Evolutionary conservation across 177 flowering plant species (phyloP), one percentile per base, ranked within the genome.

Genomic region (Vitis hybrid): DNA sequence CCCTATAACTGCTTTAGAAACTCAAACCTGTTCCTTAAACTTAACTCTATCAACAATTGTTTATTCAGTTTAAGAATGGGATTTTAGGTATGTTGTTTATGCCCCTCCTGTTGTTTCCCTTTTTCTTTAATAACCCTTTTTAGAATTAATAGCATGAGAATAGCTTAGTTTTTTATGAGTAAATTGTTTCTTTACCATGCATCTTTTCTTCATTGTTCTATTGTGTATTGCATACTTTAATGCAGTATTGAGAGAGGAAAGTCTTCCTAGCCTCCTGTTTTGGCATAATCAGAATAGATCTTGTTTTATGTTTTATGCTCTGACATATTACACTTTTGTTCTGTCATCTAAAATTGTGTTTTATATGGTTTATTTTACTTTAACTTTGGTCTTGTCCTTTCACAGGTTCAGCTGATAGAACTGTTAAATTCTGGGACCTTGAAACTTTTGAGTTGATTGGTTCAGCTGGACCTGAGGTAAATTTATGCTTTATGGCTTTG

Each of bases 391-490:
- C 15, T 33, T 56, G n/a, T 59, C 57, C 10, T 56, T 72, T 61
- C 14, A 29, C 89, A 95, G 99, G 99, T 78, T 93, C 99, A 31
- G 89, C 97, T 72, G 99, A 96, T 76, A 83, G 83, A 76, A 96
- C 98, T 56, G 97, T 94, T 48, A 94, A 94, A 77, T 94, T 90
- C 74, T 94, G 98, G 98, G 98, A 94, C 77, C 95, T 94, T 78
- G 98, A 94, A 77, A 92, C 97, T 45, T 94, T 94, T 88, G 98
- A 94, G 84, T 85, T 89, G 65, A 94, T 94, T 79, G 97, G 95
- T 72, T 90, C 98, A n/a, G 81, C 92, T 77, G 98, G 92, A 53
- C 93, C 97, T 57, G 98, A 94, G 97, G 98, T 94, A 71, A 52
- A 18, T 16, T 10, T 50, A 3, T 60, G 19, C 21, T 48, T 57